A percentile compares a stretch with the other conserved stretches of the same genome.
These are phyloP conservation scores for Hsuehochloa calcarea DNA, from an alignment of 176 grass and related monocot species.

Conservation along the genomic window DNA sequence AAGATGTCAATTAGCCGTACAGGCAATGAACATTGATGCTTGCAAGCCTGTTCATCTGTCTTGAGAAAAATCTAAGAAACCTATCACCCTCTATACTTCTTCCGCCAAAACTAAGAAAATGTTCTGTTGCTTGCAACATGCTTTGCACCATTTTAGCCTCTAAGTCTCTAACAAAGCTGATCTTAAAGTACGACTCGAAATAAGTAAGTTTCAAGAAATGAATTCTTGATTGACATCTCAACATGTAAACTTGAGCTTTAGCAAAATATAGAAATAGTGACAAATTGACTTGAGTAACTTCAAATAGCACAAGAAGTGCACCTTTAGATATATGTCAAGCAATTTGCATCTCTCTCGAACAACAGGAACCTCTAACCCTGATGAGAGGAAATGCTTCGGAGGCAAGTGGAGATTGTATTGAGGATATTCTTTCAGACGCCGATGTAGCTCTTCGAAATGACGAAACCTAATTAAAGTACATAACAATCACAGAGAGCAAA, in stretches of 20 bases:
- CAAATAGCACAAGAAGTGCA: slow-evolving; percentile 43
- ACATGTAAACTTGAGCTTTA: neutral
- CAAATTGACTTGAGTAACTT: slow-evolving; percentile 25
- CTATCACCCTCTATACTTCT: neutral
- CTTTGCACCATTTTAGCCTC: neutral
- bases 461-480: slow-evolving; percentile 70
- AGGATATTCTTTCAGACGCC: slow-evolving; percentile 89
- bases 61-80: neutral
- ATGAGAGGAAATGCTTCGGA: slow-evolving; percentile 96
- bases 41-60: neutral
- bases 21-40: slow-evolving; percentile 12
- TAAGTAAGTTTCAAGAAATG: slow-evolving; percentile 23
- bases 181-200: neutral
- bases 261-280: slow-evolving; percentile 7
- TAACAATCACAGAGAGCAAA: neutral
- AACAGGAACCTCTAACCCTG: slow-evolving; percentile 89
- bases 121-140: neutral
- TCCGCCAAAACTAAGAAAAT: neutral
- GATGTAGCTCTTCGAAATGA: slow-evolving; percentile 98
- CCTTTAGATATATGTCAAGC: slow-evolving; percentile 96
- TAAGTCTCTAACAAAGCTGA: neutral
- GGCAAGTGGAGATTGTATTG: slow-evolving; percentile 93
- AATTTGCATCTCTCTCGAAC: slow-evolving; percentile 92
- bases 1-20: slow-evolving; percentile 13
- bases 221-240: slow-evolving; percentile 5